Base-by-base conservation (phyloP, 176 grass and related monocot genomes). In the Poa pratensis region DNA sequence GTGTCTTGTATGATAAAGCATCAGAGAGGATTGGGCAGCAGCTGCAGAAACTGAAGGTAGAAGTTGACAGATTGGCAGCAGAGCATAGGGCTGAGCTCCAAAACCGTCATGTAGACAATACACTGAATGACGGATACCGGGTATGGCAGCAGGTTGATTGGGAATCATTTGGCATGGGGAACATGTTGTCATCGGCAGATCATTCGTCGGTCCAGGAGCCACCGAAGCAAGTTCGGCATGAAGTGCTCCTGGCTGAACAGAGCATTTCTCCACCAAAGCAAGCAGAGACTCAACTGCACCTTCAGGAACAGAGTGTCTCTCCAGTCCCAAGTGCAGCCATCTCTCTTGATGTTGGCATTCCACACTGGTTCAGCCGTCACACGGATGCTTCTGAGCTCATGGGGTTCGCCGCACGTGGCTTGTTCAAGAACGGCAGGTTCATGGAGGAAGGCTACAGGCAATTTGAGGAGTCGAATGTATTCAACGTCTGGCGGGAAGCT, bases 91-190 rank as follows among this genome's bases (percentile, higher is more conserved):
- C 72, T 16, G 87, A 92, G 48, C 80, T 81, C 51, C 83, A 69
- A 39, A 85, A 86, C 39, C 52, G 19, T 59, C 28, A 58, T 37
- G 17, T 32, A 43, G 69, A 54, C 50, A 79, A 76, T 23, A 26
- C 73, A 37, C 52, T 71, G 5, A 78, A 88, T 45, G 28, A 84
- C 0, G 87, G 75, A 22, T 86, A 68, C 70, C 6, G 23, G 30
- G 50, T 99, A 40, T 96, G 91, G 91, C 90, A 94, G 74, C 91
- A 90, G 80, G 96, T 96, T 4, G 93, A 99, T 74, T 99, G 93
- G 93, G 96, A 96, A 75, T 87, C 86, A 53, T 94, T 99, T 84
- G 96, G 96, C 76, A 89, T 96, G n/a, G 93, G 84, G 16, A 87
- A 64, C 48, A 92, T 99, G 86, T 23, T 73, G 52, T 87, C 85